Evolutionary conservation across 805 yeast species (phyloP), one percentile per base, ranked within the genome.

Genomic region (Kodamaea hsintzibuensis): DNA sequence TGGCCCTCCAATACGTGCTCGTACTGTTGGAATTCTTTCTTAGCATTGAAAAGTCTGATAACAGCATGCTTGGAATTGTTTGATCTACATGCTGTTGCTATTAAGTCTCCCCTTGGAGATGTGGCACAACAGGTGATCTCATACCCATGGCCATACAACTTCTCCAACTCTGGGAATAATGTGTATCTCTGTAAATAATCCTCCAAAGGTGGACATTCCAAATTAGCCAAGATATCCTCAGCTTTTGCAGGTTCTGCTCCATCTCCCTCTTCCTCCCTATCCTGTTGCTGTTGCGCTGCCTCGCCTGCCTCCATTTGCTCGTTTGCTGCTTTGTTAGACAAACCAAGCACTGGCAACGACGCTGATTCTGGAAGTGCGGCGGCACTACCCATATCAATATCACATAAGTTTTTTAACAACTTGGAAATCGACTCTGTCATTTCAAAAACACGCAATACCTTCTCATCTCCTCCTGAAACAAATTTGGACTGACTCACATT

Each of bases 381-480:
- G 2, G 59, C 60, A 7, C 42, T 39, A 0, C 60, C 60, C 7
- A 63, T 62, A 2, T 53, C 59, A 19, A 83, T 70, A 1, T 77
- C 82, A 55, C 86, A 81, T 52, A 88, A 76, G 54, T 74, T 80
- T 13, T 75, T 65, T 48, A 95, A 69, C 51, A 91, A 69, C 40
- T 76, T 70, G 7, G 89, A 87, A 43, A 93, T 89, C 19, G 91
- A 84, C 51, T 81, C 80, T 12, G 99, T 97, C 74, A 89, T 87
- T 59, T 88, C 92, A 67, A 96, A 95, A 0, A 91, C 89, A 60
- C 99, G 78, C 58, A 93, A 70, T 9, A 91, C 85, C 72, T 95
- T 96, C 65, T 95, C 99, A 66, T 96, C 99, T 47, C 98, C 98
- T 13, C 92, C 98, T 51, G 97, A 89, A 2, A 92, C 88, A 72